Conservation (phyloP, 2,329 filamentous ascomycete species). For the Aspergillus cejpii region DNA sequence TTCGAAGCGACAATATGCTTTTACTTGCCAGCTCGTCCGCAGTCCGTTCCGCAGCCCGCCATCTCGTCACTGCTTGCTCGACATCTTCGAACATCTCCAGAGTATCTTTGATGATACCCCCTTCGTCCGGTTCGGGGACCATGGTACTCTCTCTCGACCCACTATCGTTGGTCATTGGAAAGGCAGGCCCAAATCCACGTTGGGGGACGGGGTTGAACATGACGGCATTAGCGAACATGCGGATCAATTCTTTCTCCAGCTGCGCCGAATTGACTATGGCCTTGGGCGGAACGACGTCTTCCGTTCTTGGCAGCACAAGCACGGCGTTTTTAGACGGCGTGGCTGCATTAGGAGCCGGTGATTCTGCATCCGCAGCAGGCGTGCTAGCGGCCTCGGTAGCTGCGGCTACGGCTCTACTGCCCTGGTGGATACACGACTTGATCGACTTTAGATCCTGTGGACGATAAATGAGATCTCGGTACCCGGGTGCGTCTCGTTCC, state of each 20-base stretch:
- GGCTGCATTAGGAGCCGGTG: conserved; percentile 28
- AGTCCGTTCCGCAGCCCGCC: conserved; percentile 62
- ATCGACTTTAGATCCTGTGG: conserved; percentile 74
- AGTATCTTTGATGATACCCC: conserved; percentile 80
- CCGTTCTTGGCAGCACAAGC: conserved; percentile 50
- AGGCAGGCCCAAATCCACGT: conserved; percentile 59
- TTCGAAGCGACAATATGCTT: conserved; percentile 32
- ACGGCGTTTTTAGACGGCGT: conserved; percentile 39
- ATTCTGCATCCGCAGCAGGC: conserved; percentile 54
- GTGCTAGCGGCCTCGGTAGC: conserved; percentile 58
- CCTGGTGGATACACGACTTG: conserved; percentile 58
- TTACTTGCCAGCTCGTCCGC: conserved; percentile 36
- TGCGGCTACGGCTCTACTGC: conserved; percentile 40
- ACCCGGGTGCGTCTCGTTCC: conserved; percentile 68
- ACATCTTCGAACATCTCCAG: conserved; percentile 85
- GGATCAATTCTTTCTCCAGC: conserved; percentile 84
- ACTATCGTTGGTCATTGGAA: conserved; percentile 46
- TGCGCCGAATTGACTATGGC: conserved; percentile 91
- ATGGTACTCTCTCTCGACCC: conserved; percentile 38
- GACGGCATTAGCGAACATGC: conserved; percentile 96
- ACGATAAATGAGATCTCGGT: conserved; percentile 64
- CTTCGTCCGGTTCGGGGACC: conserved; percentile 66
- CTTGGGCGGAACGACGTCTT: conserved; percentile 75
- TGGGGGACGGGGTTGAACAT: conserved; percentile 93
- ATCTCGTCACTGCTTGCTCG: conserved; percentile 67